Evolutionary conservation across 306 rosid genomes (phyloP), one percentile per base, ranked within the genome.

Genomic region (Cicer arietinum): DNA sequence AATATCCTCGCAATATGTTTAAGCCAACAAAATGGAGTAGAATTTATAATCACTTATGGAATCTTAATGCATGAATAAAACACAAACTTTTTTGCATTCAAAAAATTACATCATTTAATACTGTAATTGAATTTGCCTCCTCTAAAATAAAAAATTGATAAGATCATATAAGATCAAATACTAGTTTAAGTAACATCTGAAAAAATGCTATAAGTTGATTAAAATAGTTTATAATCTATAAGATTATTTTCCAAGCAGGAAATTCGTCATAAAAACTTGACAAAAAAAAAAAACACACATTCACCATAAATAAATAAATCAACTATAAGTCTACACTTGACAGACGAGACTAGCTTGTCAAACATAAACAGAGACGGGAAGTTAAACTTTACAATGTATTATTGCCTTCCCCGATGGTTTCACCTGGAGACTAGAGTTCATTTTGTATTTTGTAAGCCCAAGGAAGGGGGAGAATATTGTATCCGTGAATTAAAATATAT

Each of bases 361-460:
- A 35, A 60, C 43, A 35, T 7, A 60, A 60, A 10, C 44, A 35
- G 25, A 60, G 6, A 35, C 37, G 10, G 8, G 45, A 60, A 60
- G 67, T 13, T 13, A 13, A 58, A 60, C 67, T 60, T 60, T 35
- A 60, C 67, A 60, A 60, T 8, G 20, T 35, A 12, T 12, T 11
- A 7, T 57, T 17, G 60, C 63, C 41, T 30, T 59, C 44, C 59
- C 17, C 6, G 35, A 12, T 30, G 66, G 43, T 10, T 59, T 59
- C 65, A 57, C 63, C 16, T 25, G 41, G n/a, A 57, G 40, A 58
- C 64, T 59, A 59, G 64, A 58, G 65, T 59, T 59, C 17, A 10
- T 30, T 25, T 59, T 30, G 42, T 11, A 11, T 30, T 25, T 59
- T 30, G 42, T 11, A 59, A 57, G 16, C 30, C 18, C 60, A 8